Base-by-base conservation (phyloP, 306 rosid species). In the Myrica gale region DNA sequence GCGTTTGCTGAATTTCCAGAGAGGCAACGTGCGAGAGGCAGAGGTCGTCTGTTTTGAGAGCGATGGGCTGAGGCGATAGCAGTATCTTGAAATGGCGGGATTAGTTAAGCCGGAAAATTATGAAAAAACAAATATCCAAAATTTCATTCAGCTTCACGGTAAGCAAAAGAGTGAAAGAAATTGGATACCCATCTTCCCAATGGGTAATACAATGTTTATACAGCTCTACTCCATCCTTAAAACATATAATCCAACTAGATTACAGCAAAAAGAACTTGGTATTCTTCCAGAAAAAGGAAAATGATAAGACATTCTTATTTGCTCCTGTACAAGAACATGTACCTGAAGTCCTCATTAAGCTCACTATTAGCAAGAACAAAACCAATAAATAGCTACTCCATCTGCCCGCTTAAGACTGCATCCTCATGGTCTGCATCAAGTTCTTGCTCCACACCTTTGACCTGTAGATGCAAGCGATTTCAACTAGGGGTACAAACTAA, bases 391-490 rank as follows among this genome's bases (percentile, higher is more conserved):
- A 68, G 69, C 87, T 90, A 92, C 82, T 86, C 89, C 75, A 79
- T 48, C 61, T 86, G 86, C 63, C 91, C 87, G 68, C 84, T 77
- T 71, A 85, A 54, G 21, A 82, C 76, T 78, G 87, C 90, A 63
- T 81, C 90, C 82, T 86, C 96, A 15, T 87, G 91, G 63, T 90
- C 97, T 2, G 76, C 84, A 78, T 95, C 98, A 42, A 87, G 13
- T 82, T 92, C 97, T 87, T 95, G 89, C 84, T 92, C 97, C 52
- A 95, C 98, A 23, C 89, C 84, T 88, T 92, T 95, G 72, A 95
- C 97, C 98, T 95, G 89, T 66, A 85, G 66, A 79, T 68, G 74
- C 50, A 77, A 72, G 61, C 10, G 12, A 69, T 47, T 77, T 45
- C 52, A 26, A 77, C 5, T 21, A 66, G 45, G 48, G 41, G 44